These are phyloP conservation scores for Calonectria montana DNA, from an alignment of 2,329 filamentous ascomycete species.

Conservation along the genomic window DNA sequence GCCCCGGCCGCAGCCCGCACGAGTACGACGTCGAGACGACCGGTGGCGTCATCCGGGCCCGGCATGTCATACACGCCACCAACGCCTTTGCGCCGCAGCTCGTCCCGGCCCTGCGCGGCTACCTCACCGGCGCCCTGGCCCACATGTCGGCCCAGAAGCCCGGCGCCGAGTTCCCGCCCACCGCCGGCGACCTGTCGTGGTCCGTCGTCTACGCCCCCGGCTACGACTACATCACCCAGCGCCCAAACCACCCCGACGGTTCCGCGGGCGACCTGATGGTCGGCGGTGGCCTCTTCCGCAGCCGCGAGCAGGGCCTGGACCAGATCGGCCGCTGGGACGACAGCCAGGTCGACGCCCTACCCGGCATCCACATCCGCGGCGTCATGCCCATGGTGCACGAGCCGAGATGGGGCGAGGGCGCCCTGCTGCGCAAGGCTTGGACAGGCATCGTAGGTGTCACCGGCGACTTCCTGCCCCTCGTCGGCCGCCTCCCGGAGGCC, in stretches of 20 bases:
- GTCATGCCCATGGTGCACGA: constrained; percentile 57
- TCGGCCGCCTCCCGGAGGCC: constrained; percentile 55
- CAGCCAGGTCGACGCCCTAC: constrained; percentile 51
- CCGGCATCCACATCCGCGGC: constrained; percentile 53
- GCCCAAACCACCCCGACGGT: constrained; percentile 46
- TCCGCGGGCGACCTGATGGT: constrained; percentile 61
- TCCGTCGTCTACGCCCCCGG: constrained; percentile 58
- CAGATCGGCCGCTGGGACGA: constrained; percentile 62
- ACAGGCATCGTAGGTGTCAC: constrained; percentile 61
- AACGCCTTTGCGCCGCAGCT: constrained; percentile 66
- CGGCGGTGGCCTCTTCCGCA: constrained; percentile 63
- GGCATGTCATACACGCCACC: constrained; percentile 68
- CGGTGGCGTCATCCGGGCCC: constrained; percentile 56
- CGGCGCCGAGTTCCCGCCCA: constrained; percentile 46
- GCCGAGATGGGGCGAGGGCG: constrained; percentile 48
- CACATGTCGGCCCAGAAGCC: constrained; percentile 64
- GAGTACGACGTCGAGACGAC: constrained; percentile 58
- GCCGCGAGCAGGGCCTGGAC: constrained; percentile 54
- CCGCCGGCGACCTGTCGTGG: constrained; percentile 58
- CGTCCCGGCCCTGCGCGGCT: constrained; percentile 59
- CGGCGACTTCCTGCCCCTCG: constrained; percentile 61
- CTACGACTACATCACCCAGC: constrained; percentile 66
- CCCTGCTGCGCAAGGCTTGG: constrained; percentile 56
- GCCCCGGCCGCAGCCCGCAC: constrained; percentile 21
- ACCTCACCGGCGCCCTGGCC: constrained; percentile 56